These are phyloP conservation scores for Isatis tinctoria DNA, from an alignment of 345 rosid species.

Conservation along the genomic window DNA sequence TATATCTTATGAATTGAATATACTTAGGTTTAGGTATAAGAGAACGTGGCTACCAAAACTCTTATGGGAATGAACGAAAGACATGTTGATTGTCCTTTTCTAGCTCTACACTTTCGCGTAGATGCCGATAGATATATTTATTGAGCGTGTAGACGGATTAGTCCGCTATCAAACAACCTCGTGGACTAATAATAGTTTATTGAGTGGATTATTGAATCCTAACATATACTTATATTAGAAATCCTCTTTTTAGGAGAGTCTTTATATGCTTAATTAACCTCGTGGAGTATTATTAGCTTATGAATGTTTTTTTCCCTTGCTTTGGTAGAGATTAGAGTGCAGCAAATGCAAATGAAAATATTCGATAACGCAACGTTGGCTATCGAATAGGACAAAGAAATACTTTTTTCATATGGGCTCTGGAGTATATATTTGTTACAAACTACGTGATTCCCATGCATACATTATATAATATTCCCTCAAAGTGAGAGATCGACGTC, in stretches of 20 bases:
- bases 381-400: background rate
- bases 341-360: background rate
- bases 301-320: background rate
- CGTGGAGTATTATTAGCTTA: background rate
- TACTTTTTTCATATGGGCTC: background rate
- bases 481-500: background rate
- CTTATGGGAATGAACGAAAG: background rate
- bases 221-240: background rate
- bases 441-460: constrained; percentile 24
- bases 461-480: background rate
- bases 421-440: background rate
- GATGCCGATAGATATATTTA: background rate
- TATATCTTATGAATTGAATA: background rate
- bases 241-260: background rate
- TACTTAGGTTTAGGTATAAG: background rate
- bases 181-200: background rate
- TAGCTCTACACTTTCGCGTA: background rate
- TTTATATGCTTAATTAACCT: background rate
- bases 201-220: background rate
- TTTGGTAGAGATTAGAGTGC: background rate
- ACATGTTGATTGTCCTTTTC: constrained; percentile 29
- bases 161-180: background rate
- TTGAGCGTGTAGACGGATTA: too few relatives aligned
- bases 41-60: constrained; percentile 29
- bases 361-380: background rate